A percentile compares a stretch with the other conserved stretches of the same genome.
phyloP scores from a whole-genome alignment of 2,329 filamentous ascomycete genomes.

The Colletotrichum coccodes region DNA sequence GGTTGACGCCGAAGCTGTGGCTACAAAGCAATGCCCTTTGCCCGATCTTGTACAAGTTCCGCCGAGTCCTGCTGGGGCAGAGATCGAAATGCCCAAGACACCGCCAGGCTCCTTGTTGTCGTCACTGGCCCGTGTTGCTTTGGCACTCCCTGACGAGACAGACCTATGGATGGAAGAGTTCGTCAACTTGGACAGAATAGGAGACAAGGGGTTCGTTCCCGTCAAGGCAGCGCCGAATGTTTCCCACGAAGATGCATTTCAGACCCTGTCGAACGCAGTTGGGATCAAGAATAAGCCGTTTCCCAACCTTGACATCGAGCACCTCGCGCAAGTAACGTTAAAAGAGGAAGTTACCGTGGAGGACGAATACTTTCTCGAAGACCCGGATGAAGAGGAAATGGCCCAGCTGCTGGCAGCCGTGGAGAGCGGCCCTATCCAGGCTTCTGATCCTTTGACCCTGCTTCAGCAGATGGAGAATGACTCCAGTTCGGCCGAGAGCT shows the following conservation, averaged over 20 bases:
- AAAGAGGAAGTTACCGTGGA: not conserved
- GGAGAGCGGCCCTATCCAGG: not conserved
- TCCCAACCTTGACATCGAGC: not conserved
- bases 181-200: not conserved
- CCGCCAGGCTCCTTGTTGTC: not conserved
- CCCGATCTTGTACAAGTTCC: not conserved
- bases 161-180: constrained; percentile 21
- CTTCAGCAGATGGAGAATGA: not conserved
- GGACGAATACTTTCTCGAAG: constrained; percentile 1
- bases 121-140: not conserved
- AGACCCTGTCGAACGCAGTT: not conserved
- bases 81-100: not conserved
- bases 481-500: not conserved
- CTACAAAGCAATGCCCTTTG: not conserved
- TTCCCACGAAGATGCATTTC: not conserved
- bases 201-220: not conserved
- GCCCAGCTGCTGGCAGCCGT: not conserved
- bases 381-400: constrained; percentile 17
- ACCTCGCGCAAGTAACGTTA: not conserved
- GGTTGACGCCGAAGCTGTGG: fast-evolving
- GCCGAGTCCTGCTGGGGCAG: not conserved
- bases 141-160: not conserved
- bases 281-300: not conserved
- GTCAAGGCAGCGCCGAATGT: too few species aligned
- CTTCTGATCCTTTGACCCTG: not conserved